These are phyloP conservation scores for Decorospora gaudefroyi DNA, from an alignment of 2,329 filamentous ascomycete species.

Conservation along the genomic window DNA sequence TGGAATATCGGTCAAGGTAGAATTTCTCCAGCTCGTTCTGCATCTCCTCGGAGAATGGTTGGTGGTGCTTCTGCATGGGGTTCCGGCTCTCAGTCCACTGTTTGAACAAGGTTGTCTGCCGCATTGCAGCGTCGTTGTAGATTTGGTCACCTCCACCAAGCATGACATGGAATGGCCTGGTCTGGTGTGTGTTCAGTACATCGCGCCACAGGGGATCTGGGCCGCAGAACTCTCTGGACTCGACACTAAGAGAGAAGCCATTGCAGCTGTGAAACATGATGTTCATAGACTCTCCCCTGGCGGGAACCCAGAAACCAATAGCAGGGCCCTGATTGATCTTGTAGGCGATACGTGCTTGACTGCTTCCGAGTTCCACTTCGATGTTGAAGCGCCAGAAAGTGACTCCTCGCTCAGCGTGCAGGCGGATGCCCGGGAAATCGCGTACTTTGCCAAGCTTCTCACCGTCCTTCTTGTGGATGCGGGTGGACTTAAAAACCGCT, in stretches of 20 bases:
- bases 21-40: conserved; percentile 86
- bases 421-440: conserved; percentile 78
- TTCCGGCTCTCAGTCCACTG: conserved; percentile 85
- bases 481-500: conserved; percentile 47
- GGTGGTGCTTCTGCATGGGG: conserved; percentile 75
- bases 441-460: conserved; percentile 80
- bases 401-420: conserved; percentile 82
- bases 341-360: conserved; percentile 87
- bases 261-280: conserved; percentile 99
- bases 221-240: conserved; percentile 80
- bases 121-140: conserved; percentile 86
- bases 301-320: conserved; percentile 93
- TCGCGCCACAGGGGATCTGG: conserved; percentile 98
- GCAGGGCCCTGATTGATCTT: conserved; percentile 91
- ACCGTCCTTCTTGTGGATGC: conserved; percentile 66
- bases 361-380: conserved; percentile 79
- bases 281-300: conserved; percentile 85
- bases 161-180: conserved; percentile 95
- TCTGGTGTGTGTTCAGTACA: conserved; percentile 89
- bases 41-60: conserved; percentile 78
- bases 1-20: conserved; percentile 84
- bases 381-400: conserved; percentile 99
- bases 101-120: conserved; percentile 74
- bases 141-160: conserved; percentile 96
- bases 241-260: conserved; percentile 82